These are phyloP conservation scores for Phytophthora sp. DNA, from an alignment of 352 stramenopile genomes.

Conservation along the genomic window DNA sequence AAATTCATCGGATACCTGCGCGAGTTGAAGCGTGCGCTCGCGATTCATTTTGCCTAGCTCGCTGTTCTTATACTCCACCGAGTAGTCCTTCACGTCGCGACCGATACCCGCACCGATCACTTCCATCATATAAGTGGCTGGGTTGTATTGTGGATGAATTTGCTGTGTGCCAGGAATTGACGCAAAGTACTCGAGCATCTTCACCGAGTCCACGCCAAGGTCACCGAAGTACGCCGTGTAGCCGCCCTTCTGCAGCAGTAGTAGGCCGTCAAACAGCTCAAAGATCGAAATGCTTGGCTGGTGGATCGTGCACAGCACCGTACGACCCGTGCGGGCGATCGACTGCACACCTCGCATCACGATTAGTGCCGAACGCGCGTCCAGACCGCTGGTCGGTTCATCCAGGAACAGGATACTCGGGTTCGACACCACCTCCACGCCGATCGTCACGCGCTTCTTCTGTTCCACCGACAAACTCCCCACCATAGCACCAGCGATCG, in stretches of 20 bases:
- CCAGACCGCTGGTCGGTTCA: constrained; percentile 88
- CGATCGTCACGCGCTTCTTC: constrained; percentile 92
- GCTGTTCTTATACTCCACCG: background rate
- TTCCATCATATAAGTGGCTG: constrained; percentile 3
- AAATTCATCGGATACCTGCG: constrained; percentile 37
- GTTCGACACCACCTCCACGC: constrained; percentile 90
- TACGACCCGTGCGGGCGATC: constrained; percentile 83
- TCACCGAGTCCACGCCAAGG: constrained; percentile 70
- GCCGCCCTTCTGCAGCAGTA: constrained; percentile 76
- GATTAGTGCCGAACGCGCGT: constrained; percentile 80
- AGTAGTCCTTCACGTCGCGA: constrained; percentile 5
- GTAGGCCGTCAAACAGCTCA: constrained; percentile 87
- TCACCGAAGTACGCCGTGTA: constrained; percentile 85
- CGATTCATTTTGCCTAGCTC: background rate
- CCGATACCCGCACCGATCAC: constrained; percentile 2
- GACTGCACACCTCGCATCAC: constrained; percentile 85
- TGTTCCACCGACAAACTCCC: constrained; percentile 79
- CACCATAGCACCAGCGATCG: constrained; percentile 47
- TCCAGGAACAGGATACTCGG: constrained; percentile 94
- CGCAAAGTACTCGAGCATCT: constrained; percentile 89
- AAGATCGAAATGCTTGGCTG: constrained; percentile 89
- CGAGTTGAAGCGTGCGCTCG: constrained; percentile 33
- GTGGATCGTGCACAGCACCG: constrained; percentile 73
- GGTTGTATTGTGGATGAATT: constrained; percentile 4
- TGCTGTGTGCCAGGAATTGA: constrained; percentile 61